Evolutionary conservation across 257 asterid genomes (phyloP), one percentile per base, ranked within the genome.

Genomic region (Marsdenia floribunda): DNA sequence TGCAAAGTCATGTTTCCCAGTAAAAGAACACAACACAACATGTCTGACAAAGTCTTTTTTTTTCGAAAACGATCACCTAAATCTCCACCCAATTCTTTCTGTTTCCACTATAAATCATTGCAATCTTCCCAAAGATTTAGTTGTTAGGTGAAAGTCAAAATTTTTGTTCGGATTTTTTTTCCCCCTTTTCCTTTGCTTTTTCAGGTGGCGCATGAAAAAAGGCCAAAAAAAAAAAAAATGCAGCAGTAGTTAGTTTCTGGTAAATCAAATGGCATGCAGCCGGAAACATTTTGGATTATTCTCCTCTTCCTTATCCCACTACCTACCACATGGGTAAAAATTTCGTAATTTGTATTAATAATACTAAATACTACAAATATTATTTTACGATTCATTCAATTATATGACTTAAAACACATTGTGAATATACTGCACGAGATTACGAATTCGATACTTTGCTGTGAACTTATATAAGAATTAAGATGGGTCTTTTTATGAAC

Each of bases 1-100:
- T 44, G 40, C 42, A 68, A 52, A 68, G 71, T 53, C 79, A 49
- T 85, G 88, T 80, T 85, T 82, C 87, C 87, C 81, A 59, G 73
- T 76, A 70, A 81, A 80, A 58, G 70, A 59, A 83, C 89, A 86
- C 35, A 68, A 47, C 1, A 19, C 35, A 73, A 76, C 78, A 77
- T 72, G 70, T 29, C 68, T 74, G 73, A 35, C 53, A 75, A 50
- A 26, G 59, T 81, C n/a, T n/a, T n/a, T 77, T 66, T 80, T 82
- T 75, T 38, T 68, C 74, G 54, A 69, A 50, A 80, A 81, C 70
- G 80, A 88, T 79, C 80, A 75, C 77, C 73, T 61, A 76, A 81
- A 82, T 80, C 80, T 75, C 73, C n/a, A 73, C 49, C 49, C 22
- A 75, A 54, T 78, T 79, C 74, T 26, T 58, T 71, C 15, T 82